Evolutionary conservation across 768 basidiomycete genomes (phyloP), one percentile per base, ranked within the genome.

Genomic region (Infundibulicybe gibba): DNA sequence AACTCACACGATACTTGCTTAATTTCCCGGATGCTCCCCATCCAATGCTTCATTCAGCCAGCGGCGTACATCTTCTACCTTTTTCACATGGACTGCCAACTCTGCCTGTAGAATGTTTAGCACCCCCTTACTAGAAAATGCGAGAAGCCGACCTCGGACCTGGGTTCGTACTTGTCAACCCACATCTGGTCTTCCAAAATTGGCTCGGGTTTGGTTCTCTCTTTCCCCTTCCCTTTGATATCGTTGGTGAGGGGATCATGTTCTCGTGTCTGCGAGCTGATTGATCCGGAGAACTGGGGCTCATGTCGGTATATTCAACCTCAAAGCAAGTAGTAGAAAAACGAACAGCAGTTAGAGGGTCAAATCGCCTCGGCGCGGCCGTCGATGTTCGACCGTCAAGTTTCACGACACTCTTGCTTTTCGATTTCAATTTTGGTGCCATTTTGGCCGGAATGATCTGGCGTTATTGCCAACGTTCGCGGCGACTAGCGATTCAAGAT

Each of bases 21-120:
- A 87, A 58, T 53, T 77, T 82, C 0, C 78, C 79, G 0, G 79
- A 78, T 8, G 78, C 0, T 83, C 83, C 1, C 81, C 85, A 1
- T 80, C 77, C 32, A 87, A 79, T 1, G 90, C 86, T 54, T 91
- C 90, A 0, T 61, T 49, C 0, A 93, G 59, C 90, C 90, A 93
- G 32, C 74, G 69, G 4, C 85, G 77, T 6, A 92, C 84, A 49
- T 89, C 84, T 43, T 85, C 81, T 0, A 92, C 81, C 62, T 92
- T 93, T 17, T 76, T 76, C 46, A 80, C 76, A 65, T 94, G 88
- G 32, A 94, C 85, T 3, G 87, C 87, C 6, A 94, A 67, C 33
- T 90, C 81, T 34, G 76, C 81, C 83, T 90, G 37, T 16, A 37
- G 12, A 49, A 46, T 48, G 30, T 11, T 17, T 35, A 25, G 35